Conservation (phyloP, 2,329 filamentous ascomycete genomes). For the Fusarium dlaminii region DNA sequence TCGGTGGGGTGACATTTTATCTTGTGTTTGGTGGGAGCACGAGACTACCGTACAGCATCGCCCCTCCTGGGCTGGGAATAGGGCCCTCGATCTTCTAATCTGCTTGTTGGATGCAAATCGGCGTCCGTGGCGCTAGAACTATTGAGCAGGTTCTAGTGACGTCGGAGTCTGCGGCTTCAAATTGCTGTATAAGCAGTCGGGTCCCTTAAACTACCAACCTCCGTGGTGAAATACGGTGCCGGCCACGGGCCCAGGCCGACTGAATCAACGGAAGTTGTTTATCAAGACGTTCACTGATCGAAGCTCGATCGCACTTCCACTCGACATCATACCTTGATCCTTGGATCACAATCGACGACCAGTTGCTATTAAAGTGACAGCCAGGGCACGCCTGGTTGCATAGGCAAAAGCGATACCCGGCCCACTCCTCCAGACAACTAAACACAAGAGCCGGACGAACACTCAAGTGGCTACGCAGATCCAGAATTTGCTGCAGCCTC, state of each 20-base stretch:
- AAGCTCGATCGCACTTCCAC: slow-evolving; percentile 14
- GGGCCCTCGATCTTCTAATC: slow-evolving; percentile 21
- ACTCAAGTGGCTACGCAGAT: slow-evolving; percentile 3
- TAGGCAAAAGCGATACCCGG: slow-evolving; percentile 14
- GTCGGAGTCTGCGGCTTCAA: slow-evolving; percentile 35
- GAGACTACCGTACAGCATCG: slow-evolving; percentile 36
- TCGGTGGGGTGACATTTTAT: slow-evolving; percentile 43
- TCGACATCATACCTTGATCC: slow-evolving; percentile 1
- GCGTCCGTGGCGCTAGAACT: slow-evolving; percentile 38
- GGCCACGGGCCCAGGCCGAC: slow-evolving; percentile 34
- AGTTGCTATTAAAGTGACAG: slow-evolving; percentile 11
- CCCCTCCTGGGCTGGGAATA: slow-evolving; percentile 33
- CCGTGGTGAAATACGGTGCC: slow-evolving; percentile 33
- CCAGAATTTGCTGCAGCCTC: slow-evolving; percentile 15
- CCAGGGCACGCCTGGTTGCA: slow-evolving; percentile 16
- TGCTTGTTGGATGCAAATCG: slow-evolving; percentile 36
- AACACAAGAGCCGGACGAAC: slow-evolving; percentile 23
- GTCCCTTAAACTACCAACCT: slow-evolving; percentile 29
- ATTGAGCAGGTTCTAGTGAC: slow-evolving; percentile 38
- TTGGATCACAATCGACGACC: slow-evolving; percentile 7
- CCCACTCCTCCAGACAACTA: slow-evolving; percentile 11
- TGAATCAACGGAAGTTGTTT: slow-evolving; percentile 24
- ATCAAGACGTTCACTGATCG: slow-evolving; percentile 31
- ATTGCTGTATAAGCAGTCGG: slow-evolving; percentile 39
- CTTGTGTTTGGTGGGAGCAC: slow-evolving; percentile 34